Evolutionary conservation across 2,329 filamentous ascomycete genomes (phyloP).

Genomic region (Stenocarpella maydis): DNA sequence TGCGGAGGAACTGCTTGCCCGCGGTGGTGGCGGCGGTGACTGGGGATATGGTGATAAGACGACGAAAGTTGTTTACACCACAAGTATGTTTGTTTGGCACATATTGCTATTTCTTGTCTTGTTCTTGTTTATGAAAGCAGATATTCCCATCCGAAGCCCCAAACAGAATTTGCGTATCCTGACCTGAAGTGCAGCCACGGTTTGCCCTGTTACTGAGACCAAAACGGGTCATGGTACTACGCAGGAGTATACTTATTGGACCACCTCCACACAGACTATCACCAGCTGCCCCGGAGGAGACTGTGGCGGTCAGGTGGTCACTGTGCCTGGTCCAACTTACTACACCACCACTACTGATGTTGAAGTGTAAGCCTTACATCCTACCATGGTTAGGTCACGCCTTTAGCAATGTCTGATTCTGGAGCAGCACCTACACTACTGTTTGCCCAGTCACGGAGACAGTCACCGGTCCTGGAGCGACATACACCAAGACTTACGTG

Average conservation of each 20-base stretch:
- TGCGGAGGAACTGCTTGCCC: conserved; percentile 37
- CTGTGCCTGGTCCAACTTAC: conserved; percentile 47
- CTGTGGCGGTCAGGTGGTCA: conserved; percentile 46
- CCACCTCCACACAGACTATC: conserved; percentile 54
- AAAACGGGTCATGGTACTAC: conserved; percentile 50
- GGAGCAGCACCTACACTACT: conserved; percentile 48
- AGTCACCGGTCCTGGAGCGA: conserved; percentile 47
- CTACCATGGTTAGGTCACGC: too few relatives aligned
- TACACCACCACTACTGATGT: conserved; percentile 45
- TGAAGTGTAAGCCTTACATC: conserved; percentile 33
- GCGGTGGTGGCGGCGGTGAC: conserved; percentile 31
- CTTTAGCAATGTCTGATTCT: conserved; percentile 35
- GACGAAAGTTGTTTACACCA: conserved; percentile 37
- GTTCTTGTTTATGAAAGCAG: too few relatives aligned
- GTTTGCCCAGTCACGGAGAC: conserved; percentile 47
- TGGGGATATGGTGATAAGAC: conserved; percentile 33
- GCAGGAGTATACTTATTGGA: conserved; percentile 51
- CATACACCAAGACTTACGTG: conserved; percentile 51
- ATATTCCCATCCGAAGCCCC: too few relatives aligned
- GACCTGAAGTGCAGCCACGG: conserved; percentile 52
- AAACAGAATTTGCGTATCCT: neutral
- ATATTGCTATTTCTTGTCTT: neutral
- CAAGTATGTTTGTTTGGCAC: conserved; percentile 28
- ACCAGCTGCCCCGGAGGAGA: conserved; percentile 47
- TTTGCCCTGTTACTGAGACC: conserved; percentile 56